phyloP scores from a whole-genome alignment of 306 rosid species.

The Clitoria ternatea region DNA sequence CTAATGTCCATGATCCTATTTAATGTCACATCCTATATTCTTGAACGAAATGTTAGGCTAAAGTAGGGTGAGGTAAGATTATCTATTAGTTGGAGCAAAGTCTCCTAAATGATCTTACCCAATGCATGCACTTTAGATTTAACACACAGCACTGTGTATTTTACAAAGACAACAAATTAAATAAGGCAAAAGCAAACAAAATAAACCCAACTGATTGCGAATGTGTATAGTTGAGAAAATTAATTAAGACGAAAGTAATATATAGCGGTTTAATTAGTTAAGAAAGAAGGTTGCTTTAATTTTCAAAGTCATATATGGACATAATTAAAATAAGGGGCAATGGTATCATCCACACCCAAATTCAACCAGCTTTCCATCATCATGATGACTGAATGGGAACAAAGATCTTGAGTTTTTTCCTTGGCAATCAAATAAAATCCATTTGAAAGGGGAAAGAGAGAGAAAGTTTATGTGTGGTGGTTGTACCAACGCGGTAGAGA shows the following conservation, averaged over 20 bases:
- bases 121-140: background rate
- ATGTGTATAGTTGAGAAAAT: background rate
- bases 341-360: slow-evolving; percentile 41
- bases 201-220: background rate
- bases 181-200: background rate
- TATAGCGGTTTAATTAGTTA: slow-evolving; percentile 48
- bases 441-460: slow-evolving; percentile 27
- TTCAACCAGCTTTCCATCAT: slow-evolving; percentile 48
- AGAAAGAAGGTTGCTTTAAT: slow-evolving; percentile 32
- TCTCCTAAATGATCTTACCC: slow-evolving; percentile 12
- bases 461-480: slow-evolving; percentile 44
- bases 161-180: background rate
- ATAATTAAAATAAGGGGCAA: background rate
- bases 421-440: slow-evolving; percentile 60
- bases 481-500: slow-evolving; percentile 71
- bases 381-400: slow-evolving; percentile 60
- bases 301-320: slow-evolving; percentile 29
- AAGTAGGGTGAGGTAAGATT: slow-evolving; percentile 15
- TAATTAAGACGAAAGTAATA: background rate
- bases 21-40: slow-evolving; percentile 32
- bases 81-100: slow-evolving; percentile 22
- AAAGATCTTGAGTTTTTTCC: slow-evolving; percentile 42
- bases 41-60: background rate
- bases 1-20: background rate
- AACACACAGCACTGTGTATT: background rate